Evolutionary conservation across 257 asterid species (phyloP).

Genomic region (Scutellaria barbata): DNA sequence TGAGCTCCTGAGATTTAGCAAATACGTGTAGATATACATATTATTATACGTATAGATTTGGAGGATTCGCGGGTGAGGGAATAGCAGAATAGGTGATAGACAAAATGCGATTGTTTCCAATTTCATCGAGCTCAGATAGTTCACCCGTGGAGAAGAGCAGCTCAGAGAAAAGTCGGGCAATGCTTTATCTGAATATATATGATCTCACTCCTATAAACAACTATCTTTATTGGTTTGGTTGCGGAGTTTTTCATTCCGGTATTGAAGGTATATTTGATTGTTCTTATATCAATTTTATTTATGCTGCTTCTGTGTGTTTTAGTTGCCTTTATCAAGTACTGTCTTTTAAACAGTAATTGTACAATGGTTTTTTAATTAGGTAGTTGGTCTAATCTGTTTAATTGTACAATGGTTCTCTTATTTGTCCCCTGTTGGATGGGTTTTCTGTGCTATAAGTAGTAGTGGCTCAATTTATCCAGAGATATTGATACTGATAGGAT

Average conservation of each 20-base stretch:
- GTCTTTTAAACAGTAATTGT: not conserved
- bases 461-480: too few species aligned
- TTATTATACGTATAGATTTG: slow-evolving; percentile 27
- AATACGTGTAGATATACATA: slow-evolving; percentile 19
- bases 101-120: slow-evolving; percentile 73
- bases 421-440: not conserved
- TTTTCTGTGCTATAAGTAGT: not conserved
- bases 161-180: slow-evolving; percentile 55
- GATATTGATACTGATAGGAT: too few species aligned
- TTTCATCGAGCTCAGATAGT: slow-evolving; percentile 55
- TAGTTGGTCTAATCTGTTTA: not conserved
- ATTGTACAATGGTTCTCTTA: not conserved
- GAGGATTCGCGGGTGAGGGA: slow-evolving; percentile 37
- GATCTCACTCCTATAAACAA: slow-evolving; percentile 83
- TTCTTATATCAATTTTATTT: not conserved
- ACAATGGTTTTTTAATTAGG: not conserved
- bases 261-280: slow-evolving; percentile 67
- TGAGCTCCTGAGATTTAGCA: slow-evolving; percentile 34
- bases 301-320: slow-evolving; percentile 4
- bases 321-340: not conserved
- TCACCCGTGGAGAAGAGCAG: slow-evolving; percentile 52
- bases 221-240: slow-evolving; percentile 85
- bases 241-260: slow-evolving; percentile 88
- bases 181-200: slow-evolving; percentile 72
- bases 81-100: slow-evolving; percentile 35